Evolutionary conservation across 768 basidiomycete genomes (phyloP), one percentile per base, ranked within the genome.

Genomic region (Leccinum subgranulosum): DNA sequence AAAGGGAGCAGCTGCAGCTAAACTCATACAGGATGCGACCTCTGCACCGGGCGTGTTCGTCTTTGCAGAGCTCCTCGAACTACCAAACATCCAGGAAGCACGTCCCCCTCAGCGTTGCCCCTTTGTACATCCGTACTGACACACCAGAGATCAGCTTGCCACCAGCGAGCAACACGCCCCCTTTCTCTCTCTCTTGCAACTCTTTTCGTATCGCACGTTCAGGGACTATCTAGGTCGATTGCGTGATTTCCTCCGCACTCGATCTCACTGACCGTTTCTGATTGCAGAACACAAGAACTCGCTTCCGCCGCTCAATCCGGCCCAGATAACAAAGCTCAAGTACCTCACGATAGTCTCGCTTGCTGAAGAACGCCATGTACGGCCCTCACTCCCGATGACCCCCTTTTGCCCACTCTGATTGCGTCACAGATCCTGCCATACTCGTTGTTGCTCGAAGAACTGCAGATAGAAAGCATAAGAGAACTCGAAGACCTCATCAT

Each of bases 401-500:
- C 39, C 49, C 49, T 34, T 28, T 33, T 36, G 28, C 28, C 23
- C 31, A 19, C 60, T 57, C 4, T 60, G 14, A 33, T 9, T 5
- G 14, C 46, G 11, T 12, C 15, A 17, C 64, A 90, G 94, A 90
- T 92, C 64, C 82, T 98, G 3, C 85, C 92, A 0, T 98, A 98
- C 72, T 71, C 84, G 10, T 74, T 81, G 34, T 82, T 98, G 2
- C 81, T 92, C 7, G 69, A 82, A 51, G 76, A 81, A 3, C 81
- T 99, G 19, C 83, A 92, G 50, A 81, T 96, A 72, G 79, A 85
- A 3, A 86, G 83, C 6, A 84, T 95, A 57, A 87, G 95, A 54
- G 90, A 90, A 56, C 85, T 99, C 3, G 96, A 99, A 72, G 95
- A 98, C 73, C 84, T 98, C 61, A 91, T 98, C 69, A 98, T 99